Conservation (phyloP, 2,329 filamentous ascomycete species). For the Neonectria punicea region DNA sequence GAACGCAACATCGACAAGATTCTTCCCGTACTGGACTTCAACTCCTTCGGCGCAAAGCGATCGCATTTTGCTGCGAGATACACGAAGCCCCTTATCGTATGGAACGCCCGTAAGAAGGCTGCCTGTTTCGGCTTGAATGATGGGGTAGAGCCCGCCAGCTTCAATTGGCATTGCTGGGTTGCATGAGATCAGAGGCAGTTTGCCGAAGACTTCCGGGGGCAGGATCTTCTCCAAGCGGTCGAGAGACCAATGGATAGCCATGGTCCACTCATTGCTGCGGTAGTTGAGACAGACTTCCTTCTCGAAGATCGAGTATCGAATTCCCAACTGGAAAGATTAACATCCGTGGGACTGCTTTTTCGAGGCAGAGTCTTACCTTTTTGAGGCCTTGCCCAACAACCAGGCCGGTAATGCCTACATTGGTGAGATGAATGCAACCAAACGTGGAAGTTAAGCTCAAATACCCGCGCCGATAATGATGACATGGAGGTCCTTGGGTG, state of each 20-base stretch:
- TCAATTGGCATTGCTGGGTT: constrained; percentile 35
- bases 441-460: neutral
- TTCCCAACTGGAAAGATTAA: constrained; percentile 15
- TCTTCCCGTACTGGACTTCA: constrained; percentile 34
- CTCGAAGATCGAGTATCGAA: constrained; percentile 34
- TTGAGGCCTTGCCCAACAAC: constrained; percentile 34
- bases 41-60: constrained; percentile 32
- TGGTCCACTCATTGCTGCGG: constrained; percentile 40
- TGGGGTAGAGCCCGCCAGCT: constrained; percentile 34
- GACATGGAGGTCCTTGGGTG: constrained; percentile 28
- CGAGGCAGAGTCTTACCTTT: constrained; percentile 7
- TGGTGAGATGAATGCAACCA: neutral
- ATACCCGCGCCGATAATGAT: constrained; percentile 35
- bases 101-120: constrained; percentile 31
- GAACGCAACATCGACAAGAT: constrained; percentile 32
- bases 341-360: neutral
- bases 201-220: constrained; percentile 26
- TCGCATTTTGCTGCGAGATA: constrained; percentile 35
- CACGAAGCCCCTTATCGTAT: constrained; percentile 34
- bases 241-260: constrained; percentile 38
- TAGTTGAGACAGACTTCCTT: constrained; percentile 34
- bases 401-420: constrained; percentile 31
- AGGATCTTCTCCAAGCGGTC: constrained; percentile 31
- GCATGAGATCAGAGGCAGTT: constrained; percentile 34
- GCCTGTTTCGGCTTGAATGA: constrained; percentile 37